Base-by-base conservation (phyloP, 169 alveolate species). In the Plasmodium falciparum region DNA sequence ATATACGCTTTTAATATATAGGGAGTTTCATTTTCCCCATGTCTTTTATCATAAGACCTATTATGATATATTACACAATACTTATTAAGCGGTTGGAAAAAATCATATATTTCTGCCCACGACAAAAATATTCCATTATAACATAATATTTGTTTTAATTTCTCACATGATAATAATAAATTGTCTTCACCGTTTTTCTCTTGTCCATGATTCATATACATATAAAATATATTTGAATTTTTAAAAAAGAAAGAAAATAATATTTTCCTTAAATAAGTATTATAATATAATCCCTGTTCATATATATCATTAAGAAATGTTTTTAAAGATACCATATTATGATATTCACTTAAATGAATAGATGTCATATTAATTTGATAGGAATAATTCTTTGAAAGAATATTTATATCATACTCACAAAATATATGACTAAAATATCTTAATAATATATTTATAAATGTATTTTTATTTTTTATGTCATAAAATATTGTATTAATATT, bases 41-140 rank as follows among this genome's bases (percentile, higher is more conserved):
- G 26, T n/a, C 54, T 43, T 1, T 12, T 22, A n/a, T 78, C 72
- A 49, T 50, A 65, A 45, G 29, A 50, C 43, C 20, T 66, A n/a
- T 59, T 49, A 17, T 78, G 71, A 15, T 78, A 67, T 52, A 78
- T 78, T 15, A 78, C 80, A 43, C 89, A 78, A 13, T 26, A 78
- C 13, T 78, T 78, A 59, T 78, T 78, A 3, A 78, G 65, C 1
- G 89, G 89, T 22, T 78, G 89, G 45, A 78, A 78, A 66, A 78
- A 78, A 43, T 78, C 89, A n/a, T 78, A 78, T 71, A 78, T 17
- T 13, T 78, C 89, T 4, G 89, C 89, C 89, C 89, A 78, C 1
- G 89, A 78, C 49, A 78, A 71, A 78, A 78, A 78, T 17, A 78
- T 15, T 15, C 89, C 89, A 33, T 54, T 56, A 15, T 11, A 4